phyloP scores from a whole-genome alignment of 805 yeast genomes.

The Yarrowia osloensis region DNA sequence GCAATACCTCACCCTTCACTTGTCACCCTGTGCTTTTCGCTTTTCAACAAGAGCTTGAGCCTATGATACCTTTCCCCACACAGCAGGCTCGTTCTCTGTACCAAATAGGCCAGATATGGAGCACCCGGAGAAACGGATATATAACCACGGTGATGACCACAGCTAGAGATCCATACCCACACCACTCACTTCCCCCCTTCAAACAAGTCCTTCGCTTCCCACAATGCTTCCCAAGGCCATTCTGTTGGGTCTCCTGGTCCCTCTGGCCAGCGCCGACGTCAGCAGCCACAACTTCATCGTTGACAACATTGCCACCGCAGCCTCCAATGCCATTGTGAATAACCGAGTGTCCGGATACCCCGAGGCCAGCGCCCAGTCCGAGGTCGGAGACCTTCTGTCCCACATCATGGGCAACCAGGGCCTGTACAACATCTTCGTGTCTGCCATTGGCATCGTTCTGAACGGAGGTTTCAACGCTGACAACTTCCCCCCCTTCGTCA shows the following conservation, averaged over 20 bases:
- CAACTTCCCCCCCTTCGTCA: background rate
- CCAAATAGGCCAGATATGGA: background rate
- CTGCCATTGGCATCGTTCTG: background rate
- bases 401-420: conserved; percentile 6
- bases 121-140: background rate
- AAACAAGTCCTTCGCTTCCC: background rate
- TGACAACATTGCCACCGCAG: background rate
- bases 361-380: background rate
- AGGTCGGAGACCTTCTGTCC: background rate
- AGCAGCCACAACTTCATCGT: conserved; percentile 1
- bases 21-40: background rate
- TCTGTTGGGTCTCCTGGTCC: background rate
- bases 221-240: conserved; percentile 5
- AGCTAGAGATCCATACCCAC: background rate
- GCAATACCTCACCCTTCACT: background rate
- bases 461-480: background rate
- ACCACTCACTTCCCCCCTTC: background rate
- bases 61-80: conserved; percentile 10
- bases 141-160: background rate
- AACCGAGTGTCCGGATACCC: conserved; percentile 23
- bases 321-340: background rate
- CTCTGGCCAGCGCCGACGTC: background rate
- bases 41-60: conserved; percentile 1
- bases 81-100: background rate
- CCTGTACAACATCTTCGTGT: conserved; percentile 3